A percentile compares a stretch with the other conserved stretches of the same genome.
Evolutionary conservation across 257 asterid genomes (phyloP).

Genomic region (Solanum habrochaites): DNA sequence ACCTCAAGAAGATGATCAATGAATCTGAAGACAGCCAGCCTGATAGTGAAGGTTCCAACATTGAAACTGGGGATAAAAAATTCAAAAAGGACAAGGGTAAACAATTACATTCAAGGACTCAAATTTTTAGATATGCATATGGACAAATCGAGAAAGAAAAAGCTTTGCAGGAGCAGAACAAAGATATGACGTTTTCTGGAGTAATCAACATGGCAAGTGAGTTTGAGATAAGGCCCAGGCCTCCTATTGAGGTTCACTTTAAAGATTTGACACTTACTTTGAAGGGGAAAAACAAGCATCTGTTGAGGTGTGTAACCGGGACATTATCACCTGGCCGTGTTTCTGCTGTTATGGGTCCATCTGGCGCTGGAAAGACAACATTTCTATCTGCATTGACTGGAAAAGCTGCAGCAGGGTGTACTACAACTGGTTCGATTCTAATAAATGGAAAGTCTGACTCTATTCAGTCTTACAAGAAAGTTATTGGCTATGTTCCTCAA

Average conservation of each 20-base stretch:
- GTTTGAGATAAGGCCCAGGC: constrained; percentile 39
- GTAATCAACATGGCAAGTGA: constrained; percentile 54
- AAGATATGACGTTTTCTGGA: constrained; percentile 47
- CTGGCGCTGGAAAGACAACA: constrained; percentile 98
- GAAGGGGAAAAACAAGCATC: constrained; percentile 57
- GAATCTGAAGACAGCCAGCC: constrained; percentile 32
- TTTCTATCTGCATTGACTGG: constrained; percentile 93
- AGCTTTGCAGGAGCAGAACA: constrained; percentile 58
- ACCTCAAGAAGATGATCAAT: constrained; percentile 21
- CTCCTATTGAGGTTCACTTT: constrained; percentile 54
- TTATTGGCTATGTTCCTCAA: constrained; percentile 92
- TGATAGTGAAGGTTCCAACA: constrained; percentile 24
- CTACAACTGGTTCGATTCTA: constrained; percentile 46
- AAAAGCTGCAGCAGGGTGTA: constrained; percentile 78
- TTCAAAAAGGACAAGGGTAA: constrained; percentile 36
- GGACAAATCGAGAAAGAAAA: constrained; percentile 82
- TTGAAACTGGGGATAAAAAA: constrained; percentile 17
- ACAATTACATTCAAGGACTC: constrained; percentile 58
- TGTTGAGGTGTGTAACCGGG: constrained; percentile 69
- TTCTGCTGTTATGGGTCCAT: constrained; percentile 98
- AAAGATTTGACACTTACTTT: constrained; percentile 64
- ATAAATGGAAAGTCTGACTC: constrained; percentile 63
- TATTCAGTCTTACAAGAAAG: constrained; percentile 64
- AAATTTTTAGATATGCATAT: constrained; percentile 79
- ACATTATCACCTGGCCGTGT: constrained; percentile 74